Evolutionary conservation across 176 grass and related monocot species (phyloP), one percentile per base, ranked within the genome.

Genomic region (Guadua angustifolia): DNA sequence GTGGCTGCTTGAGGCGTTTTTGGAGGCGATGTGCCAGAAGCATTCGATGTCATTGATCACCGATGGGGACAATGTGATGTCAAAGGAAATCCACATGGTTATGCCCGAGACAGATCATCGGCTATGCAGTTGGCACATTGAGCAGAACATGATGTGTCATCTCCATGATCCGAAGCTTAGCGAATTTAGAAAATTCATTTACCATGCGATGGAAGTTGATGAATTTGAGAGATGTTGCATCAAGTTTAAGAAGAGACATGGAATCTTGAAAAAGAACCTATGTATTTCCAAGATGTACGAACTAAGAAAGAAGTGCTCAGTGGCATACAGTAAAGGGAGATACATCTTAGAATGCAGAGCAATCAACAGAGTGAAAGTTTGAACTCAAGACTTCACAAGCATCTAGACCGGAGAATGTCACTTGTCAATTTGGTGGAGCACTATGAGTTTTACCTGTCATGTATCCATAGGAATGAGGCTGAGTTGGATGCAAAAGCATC

Each of bases 361-460:
- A 88, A 77, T 42, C 62, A 83, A 29, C 6, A 24, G 24, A 88
- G 60, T 14, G 79, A 83, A 17, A 83, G 49, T 35, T 38, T 83
- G 1, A 73, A 73, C 70, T 51, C 70, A 33, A 19, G 70, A 24
- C 24, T 73, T 29, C 62, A 72, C 51, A 88, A 6, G 5, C 45
- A 83, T 61, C 47, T 83, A 0, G 79, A 88, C 15, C 14, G 72
- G 44, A 51, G 47, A 15, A 70, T 83, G 79, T 60, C 32, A 32
- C 29, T 88, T 3, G 21, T 78, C 2, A 63, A 84, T 83, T 55
- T 84, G 32, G 49, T 88, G 1, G 47, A 83, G 50, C 80, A 83
- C 38, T 83, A 71, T 71, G 80, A 71, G 32, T 46, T 70, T 71
- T 66, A 32, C 49, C 13, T 73, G n/a, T 29, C 73, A 5, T 39